Base-by-base conservation (phyloP, 352 stramenopile species). In the Phytophthora megakarya region DNA sequence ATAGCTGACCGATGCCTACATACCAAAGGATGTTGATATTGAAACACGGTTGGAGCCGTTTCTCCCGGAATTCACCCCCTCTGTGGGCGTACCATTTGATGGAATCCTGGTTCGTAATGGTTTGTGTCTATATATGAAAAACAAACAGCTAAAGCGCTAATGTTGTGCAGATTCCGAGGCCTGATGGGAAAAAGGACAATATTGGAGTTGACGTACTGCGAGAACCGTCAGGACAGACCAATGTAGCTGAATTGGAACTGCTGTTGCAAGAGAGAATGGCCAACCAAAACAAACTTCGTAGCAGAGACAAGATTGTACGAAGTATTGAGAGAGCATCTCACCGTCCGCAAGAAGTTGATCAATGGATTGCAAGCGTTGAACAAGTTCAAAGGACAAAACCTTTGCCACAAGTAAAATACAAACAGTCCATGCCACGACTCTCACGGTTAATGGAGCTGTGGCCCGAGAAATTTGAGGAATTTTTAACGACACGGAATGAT, bases 31-130 rank as follows among this genome's bases (percentile, higher is more conserved):
- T 5, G 61, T 96, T 7, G 92, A 98, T 5, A 84, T 98, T 33
- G 80, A 90, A 26, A 97, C 89, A n/a, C 73, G 76, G 35, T 70
- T 98, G 7, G 90, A 98, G 67, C 94, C 89, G 18, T 99, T 98
- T 52, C 76, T 98, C 11, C 96, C 96, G 1, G 88, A 97, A 21
- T 98, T 93, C 59, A 92, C 98, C 18, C 96, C 96, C 4, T 56
- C 69, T 0, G 80, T 90, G 8, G 84, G 84, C 3, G 22, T 85
- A 0, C 84, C 84, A 0, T 93, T 89, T 45, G 82, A 92, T 35
- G 82, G 79, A 26, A 84, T 90, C n/a, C 72, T 88, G 72, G 79
- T 91, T 62, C 3, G 53, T 51, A 43, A 48, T 7, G 23, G 6
- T 45, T 32, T 15, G 8, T 28, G 30, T n/a, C 53, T 16, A 16